Evolutionary conservation across 768 basidiomycete genomes (phyloP), one percentile per base, ranked within the genome.

Genomic region (Boletus vinaceobasis): DNA sequence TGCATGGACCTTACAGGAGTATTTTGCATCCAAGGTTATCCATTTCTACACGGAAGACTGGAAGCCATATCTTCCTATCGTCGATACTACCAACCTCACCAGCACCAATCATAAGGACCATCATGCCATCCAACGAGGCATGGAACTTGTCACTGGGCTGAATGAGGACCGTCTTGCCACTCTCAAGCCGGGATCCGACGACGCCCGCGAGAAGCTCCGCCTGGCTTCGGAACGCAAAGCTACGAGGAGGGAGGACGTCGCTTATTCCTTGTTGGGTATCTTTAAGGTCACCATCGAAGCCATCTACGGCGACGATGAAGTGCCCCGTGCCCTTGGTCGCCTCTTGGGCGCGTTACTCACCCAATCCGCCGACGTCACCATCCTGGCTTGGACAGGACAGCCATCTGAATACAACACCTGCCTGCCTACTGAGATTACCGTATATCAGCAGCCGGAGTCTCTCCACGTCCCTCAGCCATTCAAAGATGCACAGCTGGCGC

Each of bases 1-100:
- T 39, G 65, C 55, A 19, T 67, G 55, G 64, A 61, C 63, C 4
- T 17, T 57, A 23, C 64, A 62, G 44, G 64, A 65, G 50, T 65
- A 54, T 37, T 50, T 69, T 2, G 67, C 67, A 3, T 62, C 67
- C 3, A 39, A 15, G 19, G 43, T 49, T 4, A 56, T 69, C 21
- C 61, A 50, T n/a, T n/a, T n/a, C n/a, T n/a, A n/a, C n/a, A n/a
- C n/a, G n/a, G n/a, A n/a, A n/a, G n/a, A n/a, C n/a, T 9, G 68
- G 68, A 47, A 55, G 3, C 56, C 53, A 4, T 68, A 57, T 37
- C 59, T 65, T 8, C 51, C 51, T 21, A 43, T 60, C 17, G 43
- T 46, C 5, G 10, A 32, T 17, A 27, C n/a, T n/a, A n/a, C n/a
- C n/a, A n/a, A n/a, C n/a, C n/a, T n/a, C n/a, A n/a, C n/a, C n/a